Evolutionary conservation across 1,284 basidiomycete species (phyloP), one percentile per base, ranked within the genome.

Genomic region (Sporisorium scitamineum): DNA sequence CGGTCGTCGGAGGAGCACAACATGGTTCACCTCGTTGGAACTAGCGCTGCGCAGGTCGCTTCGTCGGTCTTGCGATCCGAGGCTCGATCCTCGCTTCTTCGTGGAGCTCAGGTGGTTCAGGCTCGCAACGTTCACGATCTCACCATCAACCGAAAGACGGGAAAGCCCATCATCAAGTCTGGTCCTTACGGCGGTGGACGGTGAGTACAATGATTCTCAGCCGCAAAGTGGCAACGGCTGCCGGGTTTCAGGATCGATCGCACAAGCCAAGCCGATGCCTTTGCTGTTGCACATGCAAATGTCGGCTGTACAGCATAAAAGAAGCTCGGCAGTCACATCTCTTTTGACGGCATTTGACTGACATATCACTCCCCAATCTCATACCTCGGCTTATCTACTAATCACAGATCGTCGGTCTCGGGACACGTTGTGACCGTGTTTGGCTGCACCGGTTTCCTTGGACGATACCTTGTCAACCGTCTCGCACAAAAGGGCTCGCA

Each of bases 361-460:
- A 61, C 58, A 26, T 5, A 16, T 8, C 3, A 5, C 1, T 2
- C 41, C 29, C 9, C n/a, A 7, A 29, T 41, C 31, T n/a, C 29
- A 34, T 18, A 1, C 5, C 27, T 31, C 51, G 1, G 7, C 39
- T 54, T 6, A 5, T 16, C 50, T 14, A 9, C 18, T 45, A 24
- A 20, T 27, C 18, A 44, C 67, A 82, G 82, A 60, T 80, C 75
- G 32, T 84, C 84, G 42, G 79, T 79, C 10, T 82, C 79, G 26
- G 84, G 84, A 26, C 94, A 95, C 87, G 90, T 92, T 51, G 96
- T 92, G 45, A 99, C 96, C 31, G 95, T 99, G 61, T 99, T 99
- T 88, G 96, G 96, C 37, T 93, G 92, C 84, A 98, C 95, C 11
- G 94, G 95, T 8, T 99, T 98, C 86, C 88, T 99, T 60, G 96